Evolutionary conservation across 306 rosid species (phyloP).

Genomic region (Medicago truncatula): MtrunA17r5.0-ANR NC_053048.1:45675001-45675500

Average conservation of each 20-base stretch:
- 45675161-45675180: background rate
- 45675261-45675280: constrained; percentile 41
- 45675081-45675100: background rate
- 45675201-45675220: constrained; percentile 53
- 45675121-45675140: background rate
- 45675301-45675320: constrained; percentile 34
- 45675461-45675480: constrained; percentile 81
- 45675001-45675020: background rate
- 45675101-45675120: background rate
- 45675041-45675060: background rate
- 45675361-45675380: constrained; percentile 57
- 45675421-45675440: constrained; percentile 63
- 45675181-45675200: constrained; percentile 43
- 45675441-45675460: constrained; percentile 63
- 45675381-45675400: constrained; percentile 69
- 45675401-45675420: constrained; percentile 77
- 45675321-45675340: constrained; percentile 39
- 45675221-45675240: constrained; percentile 59
- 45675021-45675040: background rate
- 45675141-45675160: background rate
- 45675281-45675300: constrained; percentile 52
- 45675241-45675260: constrained; percentile 64
- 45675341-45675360: constrained; percentile 47
- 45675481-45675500: constrained; percentile 54
- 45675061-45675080: background rate